These are phyloP conservation scores for Coprinopsis cinerea DNA, from an alignment of 768 basidiomycete genomes.

Conservation along the genomic window DNA sequence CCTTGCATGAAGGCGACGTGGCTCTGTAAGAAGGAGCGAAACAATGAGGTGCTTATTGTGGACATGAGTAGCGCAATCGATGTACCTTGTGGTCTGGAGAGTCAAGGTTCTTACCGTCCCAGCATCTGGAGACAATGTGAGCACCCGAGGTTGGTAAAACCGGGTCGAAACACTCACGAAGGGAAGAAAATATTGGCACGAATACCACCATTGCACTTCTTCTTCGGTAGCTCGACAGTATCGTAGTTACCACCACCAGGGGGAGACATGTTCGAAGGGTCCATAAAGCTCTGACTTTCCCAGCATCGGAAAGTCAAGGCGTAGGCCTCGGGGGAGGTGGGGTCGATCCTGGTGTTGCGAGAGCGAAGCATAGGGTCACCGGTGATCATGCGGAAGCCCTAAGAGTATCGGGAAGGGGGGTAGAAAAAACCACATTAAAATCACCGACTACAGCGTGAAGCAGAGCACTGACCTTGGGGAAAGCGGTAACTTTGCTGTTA, in stretches of 20 bases:
- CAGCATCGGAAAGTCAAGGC: slow-evolving; percentile 9
- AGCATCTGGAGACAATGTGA: not conserved
- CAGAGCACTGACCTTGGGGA: slow-evolving; percentile 2
- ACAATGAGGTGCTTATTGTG: not conserved
- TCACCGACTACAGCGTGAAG: not conserved
- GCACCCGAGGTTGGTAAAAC: not conserved
- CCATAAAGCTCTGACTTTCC: not conserved
- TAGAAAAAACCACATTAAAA: not conserved
- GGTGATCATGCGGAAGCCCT: slow-evolving; percentile 9
- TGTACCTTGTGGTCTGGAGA: not conserved
- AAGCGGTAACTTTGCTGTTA: slow-evolving; percentile 4
- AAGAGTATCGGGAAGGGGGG: too few relatives aligned
- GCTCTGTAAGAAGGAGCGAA: not conserved
- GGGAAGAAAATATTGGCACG: slow-evolving; percentile 12
- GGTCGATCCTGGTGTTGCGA: not conserved
- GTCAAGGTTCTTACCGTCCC: slow-evolving; percentile 2
- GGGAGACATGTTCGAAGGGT: slow-evolving; percentile 6
- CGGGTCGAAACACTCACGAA: not conserved
- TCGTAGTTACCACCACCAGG: slow-evolving; percentile 9
- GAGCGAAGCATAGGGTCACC: slow-evolving; percentile 8
- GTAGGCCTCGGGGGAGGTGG: slow-evolving; percentile 4
- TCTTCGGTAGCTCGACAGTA: slow-evolving; percentile 7
- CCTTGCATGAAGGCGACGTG: slow-evolving; percentile 9
- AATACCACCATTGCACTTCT: slow-evolving; percentile 7
- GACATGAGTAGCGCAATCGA: not conserved